A percentile compares a stretch with the other conserved stretches of the same genome.
Evolutionary conservation across 768 basidiomycete genomes (phyloP).

Genomic region (Trametopsis cervina): DNA sequence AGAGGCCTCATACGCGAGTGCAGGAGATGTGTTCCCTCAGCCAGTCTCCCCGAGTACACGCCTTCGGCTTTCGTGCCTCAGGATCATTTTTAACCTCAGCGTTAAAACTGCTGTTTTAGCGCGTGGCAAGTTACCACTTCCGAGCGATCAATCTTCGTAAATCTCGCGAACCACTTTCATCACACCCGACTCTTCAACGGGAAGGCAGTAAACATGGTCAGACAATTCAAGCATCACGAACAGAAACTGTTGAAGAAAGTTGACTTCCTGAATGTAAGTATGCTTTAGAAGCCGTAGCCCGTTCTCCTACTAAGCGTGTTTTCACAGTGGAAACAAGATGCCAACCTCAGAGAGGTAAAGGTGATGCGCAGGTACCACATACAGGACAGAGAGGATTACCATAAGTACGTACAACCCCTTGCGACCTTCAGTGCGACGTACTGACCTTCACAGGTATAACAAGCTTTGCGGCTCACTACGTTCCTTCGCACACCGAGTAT

Average conservation of each 20-base stretch:
- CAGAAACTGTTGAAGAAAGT: constrained; percentile 93
- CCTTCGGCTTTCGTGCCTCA: too few relatives aligned
- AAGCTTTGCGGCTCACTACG: constrained; percentile 86
- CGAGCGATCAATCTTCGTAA: too few relatives aligned
- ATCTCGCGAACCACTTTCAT: too few relatives aligned
- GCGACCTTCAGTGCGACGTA: constrained; percentile 1
- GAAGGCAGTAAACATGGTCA: too few relatives aligned
- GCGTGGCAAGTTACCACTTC: too few relatives aligned
- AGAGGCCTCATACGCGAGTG: too few relatives aligned
- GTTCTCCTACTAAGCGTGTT: not conserved
- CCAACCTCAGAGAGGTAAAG: constrained; percentile 81
- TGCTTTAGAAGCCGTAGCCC: not conserved
- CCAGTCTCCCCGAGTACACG: too few relatives aligned
- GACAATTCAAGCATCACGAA: constrained; percentile 95
- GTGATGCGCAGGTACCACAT: constrained; percentile 95
- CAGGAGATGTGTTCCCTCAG: too few relatives aligned
- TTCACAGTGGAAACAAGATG: constrained; percentile 92
- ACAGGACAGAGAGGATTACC: constrained; percentile 90
- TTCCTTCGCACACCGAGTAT: constrained; percentile 78
- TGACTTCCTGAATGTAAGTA: constrained; percentile 85
- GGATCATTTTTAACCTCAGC: too few relatives aligned
- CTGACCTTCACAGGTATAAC: constrained; percentile 62
- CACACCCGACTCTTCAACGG: too few relatives aligned
- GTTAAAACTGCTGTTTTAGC: too few relatives aligned
- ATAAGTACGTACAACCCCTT: constrained; percentile 55